These are phyloP conservation scores for Penicillium roqueforti DNA, from an alignment of 495 filamentous ascomycete genomes.

Conservation along the genomic window DNA sequence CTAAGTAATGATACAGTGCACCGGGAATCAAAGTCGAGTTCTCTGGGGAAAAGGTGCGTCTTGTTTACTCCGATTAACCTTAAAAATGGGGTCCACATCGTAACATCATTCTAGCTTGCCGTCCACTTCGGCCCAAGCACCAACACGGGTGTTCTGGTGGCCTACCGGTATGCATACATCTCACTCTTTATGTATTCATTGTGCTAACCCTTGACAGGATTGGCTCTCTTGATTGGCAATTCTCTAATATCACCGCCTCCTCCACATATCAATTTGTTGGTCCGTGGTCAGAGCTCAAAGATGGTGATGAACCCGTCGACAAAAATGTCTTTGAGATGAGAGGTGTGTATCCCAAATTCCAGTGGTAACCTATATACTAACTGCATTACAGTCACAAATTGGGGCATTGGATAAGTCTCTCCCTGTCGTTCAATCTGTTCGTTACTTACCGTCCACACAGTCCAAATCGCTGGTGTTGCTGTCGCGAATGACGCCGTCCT, in stretches of 20 bases:
- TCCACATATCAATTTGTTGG: conserved; percentile 58
- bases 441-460: conserved; percentile 22
- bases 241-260: conserved; percentile 61
- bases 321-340: conserved; percentile 35
- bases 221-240: conserved; percentile 60
- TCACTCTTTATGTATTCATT: neutral
- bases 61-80: neutral
- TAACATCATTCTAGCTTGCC: conserved; percentile 35
- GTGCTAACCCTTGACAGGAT: conserved; percentile 33
- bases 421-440: neutral
- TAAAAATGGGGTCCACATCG: neutral
- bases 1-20: conserved; percentile 31
- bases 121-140: conserved; percentile 60
- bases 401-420: conserved; percentile 54
- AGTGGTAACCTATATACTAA: neutral
- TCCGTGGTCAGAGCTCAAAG: conserved; percentile 16
- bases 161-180: conserved; percentile 38
- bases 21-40: conserved; percentile 64
- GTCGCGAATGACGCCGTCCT: conserved; percentile 46
- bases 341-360: conserved; percentile 20
- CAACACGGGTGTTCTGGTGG: conserved; percentile 51
- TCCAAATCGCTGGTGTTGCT: conserved; percentile 57
- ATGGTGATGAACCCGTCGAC: conserved; percentile 9
- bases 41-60: conserved; percentile 51
- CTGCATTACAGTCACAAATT: conserved; percentile 55